Conservation (phyloP, 768 basidiomycete species). For the Gelatoporia subvermispora region DNA sequence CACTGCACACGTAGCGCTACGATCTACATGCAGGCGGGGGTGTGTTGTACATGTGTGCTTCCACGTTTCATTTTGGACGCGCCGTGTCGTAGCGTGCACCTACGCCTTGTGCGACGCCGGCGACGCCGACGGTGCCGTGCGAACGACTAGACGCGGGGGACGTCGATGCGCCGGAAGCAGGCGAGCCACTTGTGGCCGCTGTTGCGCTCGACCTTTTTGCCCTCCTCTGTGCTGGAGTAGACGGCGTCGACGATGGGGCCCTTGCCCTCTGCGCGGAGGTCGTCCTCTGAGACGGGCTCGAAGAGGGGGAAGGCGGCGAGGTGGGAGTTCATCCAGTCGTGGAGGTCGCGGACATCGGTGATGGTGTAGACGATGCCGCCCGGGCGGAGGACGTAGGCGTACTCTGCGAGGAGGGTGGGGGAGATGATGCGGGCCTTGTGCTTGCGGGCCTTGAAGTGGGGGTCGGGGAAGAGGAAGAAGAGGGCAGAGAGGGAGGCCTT, state of each 20-base stretch:
- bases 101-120: too few species aligned
- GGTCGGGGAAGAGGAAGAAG: constrained; percentile 98
- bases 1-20: too few species aligned
- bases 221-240: constrained; percentile 88
- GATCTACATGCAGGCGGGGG: too few species aligned
- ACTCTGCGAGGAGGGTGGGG: constrained; percentile 94
- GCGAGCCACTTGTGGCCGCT: constrained; percentile 88
- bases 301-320: constrained; percentile 87
- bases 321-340: constrained; percentile 93
- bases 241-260: constrained; percentile 80
- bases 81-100: too few species aligned
- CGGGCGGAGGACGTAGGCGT: constrained; percentile 86
- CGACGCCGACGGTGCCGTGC: too few species aligned
- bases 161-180: constrained; percentile 70
- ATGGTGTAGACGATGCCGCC: constrained; percentile 98
- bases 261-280: constrained; percentile 69
- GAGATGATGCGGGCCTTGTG: constrained; percentile 99
- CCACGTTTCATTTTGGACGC: too few species aligned
- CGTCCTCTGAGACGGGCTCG: constrained; percentile 68
- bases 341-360: constrained; percentile 92
- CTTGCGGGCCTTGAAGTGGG: constrained; percentile 96
- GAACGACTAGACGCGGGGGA: constrained; percentile 9
- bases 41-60: too few species aligned
- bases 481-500: constrained; percentile 88
- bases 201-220: constrained; percentile 93